Evolutionary conservation across 352 stramenopile species (phyloP).

Genomic region (Phytophthora capsici): DNA sequence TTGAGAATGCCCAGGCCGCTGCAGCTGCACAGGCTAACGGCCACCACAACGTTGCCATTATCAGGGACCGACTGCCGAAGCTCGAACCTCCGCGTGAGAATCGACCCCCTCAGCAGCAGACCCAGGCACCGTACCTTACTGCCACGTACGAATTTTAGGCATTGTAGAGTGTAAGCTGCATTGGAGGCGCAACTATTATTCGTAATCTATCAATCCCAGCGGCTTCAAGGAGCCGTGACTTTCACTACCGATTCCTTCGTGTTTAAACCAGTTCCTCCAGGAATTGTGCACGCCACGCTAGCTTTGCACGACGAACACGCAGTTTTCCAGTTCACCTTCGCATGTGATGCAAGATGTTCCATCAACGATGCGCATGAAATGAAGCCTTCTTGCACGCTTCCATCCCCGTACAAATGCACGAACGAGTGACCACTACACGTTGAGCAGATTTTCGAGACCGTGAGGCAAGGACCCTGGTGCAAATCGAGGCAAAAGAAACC

Average conservation of each 20-base stretch:
- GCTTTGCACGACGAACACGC: conserved; percentile 35
- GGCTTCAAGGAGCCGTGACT: conserved; percentile 4
- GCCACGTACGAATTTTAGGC: conserved; percentile 49
- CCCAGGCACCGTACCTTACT: conserved; percentile 36
- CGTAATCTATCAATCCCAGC: conserved; percentile 44
- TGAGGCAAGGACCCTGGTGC: conserved; percentile 6
- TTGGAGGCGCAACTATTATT: conserved; percentile 27
- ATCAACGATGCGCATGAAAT: too few species aligned
- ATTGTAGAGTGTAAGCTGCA: conserved; percentile 31
- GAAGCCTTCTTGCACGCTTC: conserved; percentile 4
- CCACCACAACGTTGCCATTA: conserved; percentile 37
- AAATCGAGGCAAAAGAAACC: conserved; percentile 25
- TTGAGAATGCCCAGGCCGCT: conserved; percentile 38
- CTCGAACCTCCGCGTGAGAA: conserved; percentile 34
- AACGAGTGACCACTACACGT: background rate
- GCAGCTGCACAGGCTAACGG: conserved; percentile 31
- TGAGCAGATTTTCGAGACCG: background rate
- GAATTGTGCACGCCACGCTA: conserved; percentile 11
- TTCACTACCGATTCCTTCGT: conserved; percentile 11
- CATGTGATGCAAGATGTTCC: background rate
- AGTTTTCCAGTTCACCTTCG: conserved; percentile 7
- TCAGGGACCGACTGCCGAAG: conserved; percentile 38
- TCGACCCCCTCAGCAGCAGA: conserved; percentile 17
- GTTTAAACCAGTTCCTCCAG: background rate
- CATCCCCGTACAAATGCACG: conserved; percentile 4